Base-by-base conservation (phyloP, 2,329 filamentous ascomycete genomes). In the Hymenoscyphus occultus region DNA sequence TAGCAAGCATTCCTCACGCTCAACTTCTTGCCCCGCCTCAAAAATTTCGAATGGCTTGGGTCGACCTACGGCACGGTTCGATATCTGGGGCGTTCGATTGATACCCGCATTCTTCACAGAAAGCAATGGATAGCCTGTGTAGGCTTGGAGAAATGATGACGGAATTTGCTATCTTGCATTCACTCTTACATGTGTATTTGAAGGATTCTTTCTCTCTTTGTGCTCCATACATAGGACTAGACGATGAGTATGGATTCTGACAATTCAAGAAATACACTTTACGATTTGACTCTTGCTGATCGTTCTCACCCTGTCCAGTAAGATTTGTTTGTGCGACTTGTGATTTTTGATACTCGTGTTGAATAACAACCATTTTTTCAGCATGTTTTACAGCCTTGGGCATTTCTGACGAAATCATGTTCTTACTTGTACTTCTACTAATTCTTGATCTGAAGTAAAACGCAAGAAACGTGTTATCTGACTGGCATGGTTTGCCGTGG, bases 51-150 rank as follows among this genome's bases (percentile, higher is more conserved):
- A 66, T 68, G 71, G 70, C 67, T 35, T 72, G 68, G 71, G 71
- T 74, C 69, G 67, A 68, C 68, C 64, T 64, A 68, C 61, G 68
- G 68, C 67, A 68, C 64, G 69, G 65, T 71, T 71, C 71, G 71
- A 73, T 69, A 68, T 69, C 35, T 51, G 71, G 73, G 72, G 72
- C 73, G 68, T 73, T 74, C 70, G 70, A 75, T 74, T 28, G 72
- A 75, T 75, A 73, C 73, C 73, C 72, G 72, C 71, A 71, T 74
- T 75, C 72, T 71, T 67, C 69, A 63, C 40, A 74, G 71, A 73
- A 72, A 54, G 72, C 70, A 72, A 67, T 67, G n/a, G 65, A 70
- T 70, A 65, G 66, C 62, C 67, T 66, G 67, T 68, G 67, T 68
- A 66, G 64, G 68, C 54, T 66, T 3, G 60, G 65, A 64, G 56